Conservation (phyloP, 495 filamentous ascomycete genomes). For the Penicillium goetzii region DNA sequence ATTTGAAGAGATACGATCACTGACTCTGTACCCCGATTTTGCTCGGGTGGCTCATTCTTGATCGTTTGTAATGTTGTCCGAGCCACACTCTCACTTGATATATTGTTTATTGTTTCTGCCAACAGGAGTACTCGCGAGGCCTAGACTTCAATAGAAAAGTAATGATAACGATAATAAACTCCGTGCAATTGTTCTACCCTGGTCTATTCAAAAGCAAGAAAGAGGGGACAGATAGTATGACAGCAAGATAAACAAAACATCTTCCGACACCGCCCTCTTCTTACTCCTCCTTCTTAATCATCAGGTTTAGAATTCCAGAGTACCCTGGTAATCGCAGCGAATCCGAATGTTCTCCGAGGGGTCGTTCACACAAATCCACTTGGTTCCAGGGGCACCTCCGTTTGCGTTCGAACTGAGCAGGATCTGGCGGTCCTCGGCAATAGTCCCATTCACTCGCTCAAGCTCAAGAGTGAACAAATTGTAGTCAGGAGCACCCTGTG, state of each 20-base stretch:
- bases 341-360: constrained; percentile 16
- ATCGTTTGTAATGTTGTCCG: background rate
- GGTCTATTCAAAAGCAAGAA: background rate
- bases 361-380: constrained; percentile 31
- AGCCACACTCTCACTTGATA: too few relatives aligned
- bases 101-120: too few relatives aligned
- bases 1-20: background rate
- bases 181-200: background rate
- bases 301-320: constrained; percentile 23
- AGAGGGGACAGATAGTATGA: background rate
- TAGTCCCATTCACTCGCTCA: constrained; percentile 22
- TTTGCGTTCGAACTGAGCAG: constrained; percentile 20
- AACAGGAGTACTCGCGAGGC: too few relatives aligned
- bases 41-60: too few relatives aligned
- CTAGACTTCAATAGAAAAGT: background rate
- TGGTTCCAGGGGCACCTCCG: constrained; percentile 15
- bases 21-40: background rate
- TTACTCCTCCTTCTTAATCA: background rate
- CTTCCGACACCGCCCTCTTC: too few relatives aligned
- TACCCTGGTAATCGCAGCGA: constrained; percentile 25
- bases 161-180: too few relatives aligned
- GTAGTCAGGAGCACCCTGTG: constrained; percentile 25
- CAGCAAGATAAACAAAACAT: background rate
- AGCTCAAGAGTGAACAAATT: constrained; percentile 27
- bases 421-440: constrained; percentile 24